phyloP scores from a whole-genome alignment of 202 grass and related monocot genomes.

The Setaria viridis region DNA sequence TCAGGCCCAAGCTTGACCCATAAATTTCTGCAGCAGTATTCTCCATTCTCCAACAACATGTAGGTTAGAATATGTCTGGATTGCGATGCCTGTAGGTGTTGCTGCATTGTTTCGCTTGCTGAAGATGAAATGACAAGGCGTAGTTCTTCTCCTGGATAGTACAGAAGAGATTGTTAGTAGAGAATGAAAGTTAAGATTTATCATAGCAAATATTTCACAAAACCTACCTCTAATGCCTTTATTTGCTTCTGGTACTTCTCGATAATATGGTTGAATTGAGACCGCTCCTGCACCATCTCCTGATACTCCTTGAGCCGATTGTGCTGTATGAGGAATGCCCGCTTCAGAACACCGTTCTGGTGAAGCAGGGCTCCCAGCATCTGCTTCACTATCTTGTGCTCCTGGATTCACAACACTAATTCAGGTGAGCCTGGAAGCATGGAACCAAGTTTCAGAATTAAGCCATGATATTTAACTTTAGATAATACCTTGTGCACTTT shows the following conservation, averaged over 20 bases:
- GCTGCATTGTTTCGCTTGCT: slow-evolving; percentile 19
- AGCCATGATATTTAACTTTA: neutral
- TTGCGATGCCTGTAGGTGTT: slow-evolving; percentile 44
- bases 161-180: neutral
- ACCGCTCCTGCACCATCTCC: slow-evolving; percentile 53
- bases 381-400: slow-evolving; percentile 69
- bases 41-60: neutral
- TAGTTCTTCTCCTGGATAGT: slow-evolving; percentile 56
- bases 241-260: slow-evolving; percentile 59
- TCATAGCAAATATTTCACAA: neutral
- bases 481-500: slow-evolving; percentile 50
- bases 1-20: neutral
- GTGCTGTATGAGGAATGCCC: slow-evolving; percentile 64
- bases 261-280: slow-evolving; percentile 44
- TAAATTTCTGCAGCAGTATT: neutral
- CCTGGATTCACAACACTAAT: slow-evolving; percentile 44
- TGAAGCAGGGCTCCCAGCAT: slow-evolving; percentile 58
- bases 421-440: neutral
- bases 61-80: slow-evolving; percentile 56
- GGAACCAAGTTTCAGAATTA: neutral
- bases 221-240: slow-evolving; percentile 58
- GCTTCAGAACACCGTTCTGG: slow-evolving; percentile 69
- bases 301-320: slow-evolving; percentile 61
- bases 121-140: slow-evolving; percentile 53
- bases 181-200: neutral